phyloP scores from a whole-genome alignment of 345 rosid species.

The Capsella bursapastoris region DNA sequence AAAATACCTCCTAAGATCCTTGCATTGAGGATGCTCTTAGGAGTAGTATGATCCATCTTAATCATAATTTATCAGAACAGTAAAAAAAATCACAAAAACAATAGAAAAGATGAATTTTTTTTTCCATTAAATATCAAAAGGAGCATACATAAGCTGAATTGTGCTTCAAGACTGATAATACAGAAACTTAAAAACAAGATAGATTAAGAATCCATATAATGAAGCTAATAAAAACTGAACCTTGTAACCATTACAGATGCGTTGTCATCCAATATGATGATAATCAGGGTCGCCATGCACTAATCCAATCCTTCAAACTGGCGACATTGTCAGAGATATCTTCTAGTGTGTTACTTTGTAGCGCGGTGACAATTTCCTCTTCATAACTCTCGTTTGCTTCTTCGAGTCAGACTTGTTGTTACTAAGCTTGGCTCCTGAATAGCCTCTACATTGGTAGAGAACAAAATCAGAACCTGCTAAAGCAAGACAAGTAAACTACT shows the following conservation, averaged over 20 bases:
- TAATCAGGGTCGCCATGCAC: slow-evolving; percentile 54
- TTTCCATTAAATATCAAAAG: neutral
- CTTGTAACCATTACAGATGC: neutral
- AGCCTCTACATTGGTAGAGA: slow-evolving; percentile 57
- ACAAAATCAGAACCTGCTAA: slow-evolving; percentile 9
- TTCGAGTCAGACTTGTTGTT: slow-evolving; percentile 82
- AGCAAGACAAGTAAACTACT: neutral
- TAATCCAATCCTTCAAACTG: slow-evolving; percentile 64
- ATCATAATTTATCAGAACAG: neutral
- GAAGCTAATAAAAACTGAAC: slow-evolving; percentile 11
- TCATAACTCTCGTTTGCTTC: slow-evolving; percentile 83
- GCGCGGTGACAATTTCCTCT: slow-evolving; percentile 60
- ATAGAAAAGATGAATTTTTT: neutral
- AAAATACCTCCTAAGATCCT: too few species aligned
- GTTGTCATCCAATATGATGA: neutral
- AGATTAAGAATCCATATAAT: neutral
- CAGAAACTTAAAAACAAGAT: neutral
- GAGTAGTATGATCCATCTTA: neutral
- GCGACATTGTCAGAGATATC: slow-evolving; percentile 68
- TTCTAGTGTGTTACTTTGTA: slow-evolving; percentile 68
- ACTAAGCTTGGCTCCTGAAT: slow-evolving; percentile 64
- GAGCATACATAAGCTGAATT: slow-evolving; percentile 30
- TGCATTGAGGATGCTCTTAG: neutral
- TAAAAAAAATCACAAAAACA: neutral
- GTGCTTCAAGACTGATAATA: neutral